phyloP scores from a whole-genome alignment of 495 filamentous ascomycete species.

The Neurospora sp. region DNA sequence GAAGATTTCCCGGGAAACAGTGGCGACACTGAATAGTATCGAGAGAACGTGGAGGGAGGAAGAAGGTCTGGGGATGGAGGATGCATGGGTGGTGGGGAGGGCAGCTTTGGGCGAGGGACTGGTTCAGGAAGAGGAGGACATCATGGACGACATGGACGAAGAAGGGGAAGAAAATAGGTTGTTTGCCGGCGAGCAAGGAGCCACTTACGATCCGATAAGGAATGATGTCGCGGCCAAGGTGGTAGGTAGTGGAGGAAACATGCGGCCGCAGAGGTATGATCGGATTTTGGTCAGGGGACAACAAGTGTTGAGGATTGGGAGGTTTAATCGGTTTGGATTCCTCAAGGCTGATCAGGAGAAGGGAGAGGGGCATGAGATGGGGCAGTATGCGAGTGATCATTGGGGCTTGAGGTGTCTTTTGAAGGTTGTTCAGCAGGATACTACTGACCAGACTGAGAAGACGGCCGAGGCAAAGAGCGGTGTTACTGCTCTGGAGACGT shows the following conservation, averaged over 20 bases:
- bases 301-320: conserved; percentile 21
- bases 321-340: conserved; percentile 42
- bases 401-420: conserved; percentile 43
- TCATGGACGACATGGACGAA: conserved; percentile 5
- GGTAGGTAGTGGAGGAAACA: conserved; percentile 26
- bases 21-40: conserved; percentile 16
- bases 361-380: conserved; percentile 1
- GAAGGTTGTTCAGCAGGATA: conserved; percentile 7
- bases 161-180: conserved; percentile 9
- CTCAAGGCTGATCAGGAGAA: conserved; percentile 6
- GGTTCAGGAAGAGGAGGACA: not conserved
- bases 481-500: conserved; percentile 10
- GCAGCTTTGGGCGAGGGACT: conserved; percentile 19
- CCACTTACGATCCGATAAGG: conserved; percentile 43
- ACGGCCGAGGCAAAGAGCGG: conserved; percentile 5
- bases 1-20: too few species aligned
- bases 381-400: conserved; percentile 43
- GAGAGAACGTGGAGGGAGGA: conserved; percentile 25
- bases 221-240: conserved; percentile 41
- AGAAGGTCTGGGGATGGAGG: conserved; percentile 17
- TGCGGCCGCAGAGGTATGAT: conserved; percentile 50
- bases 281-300: conserved; percentile 39
- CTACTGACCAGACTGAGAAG: not conserved
- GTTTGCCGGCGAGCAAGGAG: conserved; percentile 43
- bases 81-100: conserved; percentile 33